phyloP scores from a whole-genome alignment of 2,329 filamentous ascomycete genomes.

The Dothideomycetidae sp. region DNA sequence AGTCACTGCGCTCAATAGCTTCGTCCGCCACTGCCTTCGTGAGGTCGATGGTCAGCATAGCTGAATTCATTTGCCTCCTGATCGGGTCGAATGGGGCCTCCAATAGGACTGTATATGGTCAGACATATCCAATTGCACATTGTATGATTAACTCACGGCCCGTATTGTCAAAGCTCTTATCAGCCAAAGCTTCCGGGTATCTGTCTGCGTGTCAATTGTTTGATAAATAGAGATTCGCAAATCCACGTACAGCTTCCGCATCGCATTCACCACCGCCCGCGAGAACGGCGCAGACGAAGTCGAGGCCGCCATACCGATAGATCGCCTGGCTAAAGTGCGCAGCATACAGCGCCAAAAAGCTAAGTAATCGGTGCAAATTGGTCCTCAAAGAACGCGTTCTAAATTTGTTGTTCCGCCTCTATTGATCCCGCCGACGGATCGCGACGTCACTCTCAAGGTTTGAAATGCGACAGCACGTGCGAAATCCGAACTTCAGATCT shows the following conservation, averaged over 20 bases:
- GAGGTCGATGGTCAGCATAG: conserved; percentile 77
- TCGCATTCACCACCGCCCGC: conserved; percentile 56
- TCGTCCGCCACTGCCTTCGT: conserved; percentile 81
- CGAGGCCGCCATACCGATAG: conserved; percentile 27
- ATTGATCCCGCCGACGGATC: no score
- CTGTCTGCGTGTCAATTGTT: conserved; percentile 33
- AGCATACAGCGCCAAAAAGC: no score
- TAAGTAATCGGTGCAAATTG: no score
- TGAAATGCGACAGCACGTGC: no score
- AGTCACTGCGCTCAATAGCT: conserved; percentile 62
- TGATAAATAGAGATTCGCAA: no score
- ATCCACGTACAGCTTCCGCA: conserved; percentile 68
- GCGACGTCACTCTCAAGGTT: no score
- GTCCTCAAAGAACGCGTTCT: no score
- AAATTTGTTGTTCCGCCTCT: no score
- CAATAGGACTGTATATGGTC: conserved; percentile 41
- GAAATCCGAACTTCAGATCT: no score
- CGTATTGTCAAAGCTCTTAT: conserved; percentile 93
- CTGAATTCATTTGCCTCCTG: conserved; percentile 47
- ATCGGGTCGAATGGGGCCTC: conserved; percentile 50
- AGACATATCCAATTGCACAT: no score
- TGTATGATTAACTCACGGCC: conserved; percentile 46
- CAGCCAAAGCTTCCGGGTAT: conserved; percentile 79
- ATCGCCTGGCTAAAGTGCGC: conserved; percentile 22
- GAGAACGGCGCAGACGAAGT: conserved; percentile 44